phyloP scores from a whole-genome alignment of 2,329 filamentous ascomycete genomes.

The Cryoendolithus antarcticus region DNA sequence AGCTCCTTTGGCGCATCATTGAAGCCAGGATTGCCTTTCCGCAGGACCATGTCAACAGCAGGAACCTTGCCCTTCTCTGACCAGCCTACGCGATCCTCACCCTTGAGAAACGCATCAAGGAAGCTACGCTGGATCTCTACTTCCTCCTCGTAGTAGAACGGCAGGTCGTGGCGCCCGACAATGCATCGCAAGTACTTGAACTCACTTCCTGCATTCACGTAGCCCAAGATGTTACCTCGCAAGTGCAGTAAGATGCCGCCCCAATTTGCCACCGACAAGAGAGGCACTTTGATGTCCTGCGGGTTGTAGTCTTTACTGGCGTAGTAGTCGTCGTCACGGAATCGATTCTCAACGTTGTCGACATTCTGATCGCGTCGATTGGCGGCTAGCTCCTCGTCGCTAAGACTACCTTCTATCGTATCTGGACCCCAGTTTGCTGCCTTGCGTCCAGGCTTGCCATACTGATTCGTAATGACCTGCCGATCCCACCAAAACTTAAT shows the following conservation, averaged over 20 bases:
- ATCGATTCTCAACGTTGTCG: constrained; percentile 32
- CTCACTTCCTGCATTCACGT: constrained; percentile 48
- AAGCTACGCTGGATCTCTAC: constrained; percentile 56
- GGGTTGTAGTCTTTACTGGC: constrained; percentile 52
- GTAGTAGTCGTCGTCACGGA: constrained; percentile 52
- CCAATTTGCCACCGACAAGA: constrained; percentile 59
- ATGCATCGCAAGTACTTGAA: constrained; percentile 59
- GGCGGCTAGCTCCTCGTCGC: constrained; percentile 37
- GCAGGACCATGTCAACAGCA: constrained; percentile 47
- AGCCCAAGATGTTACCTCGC: constrained; percentile 57
- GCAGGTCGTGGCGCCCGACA: constrained; percentile 57
- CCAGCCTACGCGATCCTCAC: constrained; percentile 50
- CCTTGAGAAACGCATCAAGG: constrained; percentile 58
- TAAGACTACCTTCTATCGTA: constrained; percentile 47
- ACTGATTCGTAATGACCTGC: constrained; percentile 56
- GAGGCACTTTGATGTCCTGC: constrained; percentile 53
- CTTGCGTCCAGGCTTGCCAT: constrained; percentile 37
- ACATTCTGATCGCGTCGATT: constrained; percentile 31
- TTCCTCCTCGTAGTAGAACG: constrained; percentile 59
- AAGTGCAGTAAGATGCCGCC: constrained; percentile 58
- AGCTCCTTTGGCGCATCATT: constrained; percentile 54
- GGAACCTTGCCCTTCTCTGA: constrained; percentile 44
- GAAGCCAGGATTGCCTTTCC: constrained; percentile 55
- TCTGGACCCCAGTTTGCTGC: constrained; percentile 30
- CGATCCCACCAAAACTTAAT: constrained; percentile 56